Evolutionary conservation across 2,329 filamentous ascomycete species (phyloP).

Genomic region (Phoma sp.): DNA sequence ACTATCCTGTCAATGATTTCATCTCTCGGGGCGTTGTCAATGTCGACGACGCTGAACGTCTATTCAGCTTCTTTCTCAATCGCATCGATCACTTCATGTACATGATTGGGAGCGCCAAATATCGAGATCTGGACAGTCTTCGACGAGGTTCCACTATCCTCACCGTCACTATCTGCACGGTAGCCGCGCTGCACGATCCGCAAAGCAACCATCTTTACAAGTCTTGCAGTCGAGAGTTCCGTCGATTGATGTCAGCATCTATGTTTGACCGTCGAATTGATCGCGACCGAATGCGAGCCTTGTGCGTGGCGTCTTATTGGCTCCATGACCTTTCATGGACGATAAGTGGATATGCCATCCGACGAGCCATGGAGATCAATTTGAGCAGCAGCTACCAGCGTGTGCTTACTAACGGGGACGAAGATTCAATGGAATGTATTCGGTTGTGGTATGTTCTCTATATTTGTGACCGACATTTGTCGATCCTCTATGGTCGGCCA

Average conservation of each 20-base stretch:
- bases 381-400: slow-evolving; percentile 54
- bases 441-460: slow-evolving; percentile 67
- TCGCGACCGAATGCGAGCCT: slow-evolving; percentile 65
- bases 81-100: slow-evolving; percentile 59
- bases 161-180: slow-evolving; percentile 63
- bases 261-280: slow-evolving; percentile 66
- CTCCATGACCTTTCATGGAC: slow-evolving; percentile 69
- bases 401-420: slow-evolving; percentile 49
- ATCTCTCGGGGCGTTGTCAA: slow-evolving; percentile 59
- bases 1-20: slow-evolving; percentile 52
- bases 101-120: slow-evolving; percentile 54
- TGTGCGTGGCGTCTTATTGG: slow-evolving; percentile 70
- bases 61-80: slow-evolving; percentile 53
- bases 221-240: slow-evolving; percentile 65
- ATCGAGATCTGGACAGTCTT: slow-evolving; percentile 55
- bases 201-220: slow-evolving; percentile 61
- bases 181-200: slow-evolving; percentile 66
- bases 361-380: slow-evolving; percentile 59
- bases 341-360: slow-evolving; percentile 63
- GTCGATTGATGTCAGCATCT: slow-evolving; percentile 62
- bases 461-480: slow-evolving; percentile 71
- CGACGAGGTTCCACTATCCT: slow-evolving; percentile 64
- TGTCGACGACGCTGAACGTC: slow-evolving; percentile 51
- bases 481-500: slow-evolving; percentile 66
- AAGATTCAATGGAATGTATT: slow-evolving; percentile 61